These are phyloP conservation scores for Colletotrichum filicis DNA, from an alignment of 2,329 filamentous ascomycete species.

Conservation along the genomic window DNA sequence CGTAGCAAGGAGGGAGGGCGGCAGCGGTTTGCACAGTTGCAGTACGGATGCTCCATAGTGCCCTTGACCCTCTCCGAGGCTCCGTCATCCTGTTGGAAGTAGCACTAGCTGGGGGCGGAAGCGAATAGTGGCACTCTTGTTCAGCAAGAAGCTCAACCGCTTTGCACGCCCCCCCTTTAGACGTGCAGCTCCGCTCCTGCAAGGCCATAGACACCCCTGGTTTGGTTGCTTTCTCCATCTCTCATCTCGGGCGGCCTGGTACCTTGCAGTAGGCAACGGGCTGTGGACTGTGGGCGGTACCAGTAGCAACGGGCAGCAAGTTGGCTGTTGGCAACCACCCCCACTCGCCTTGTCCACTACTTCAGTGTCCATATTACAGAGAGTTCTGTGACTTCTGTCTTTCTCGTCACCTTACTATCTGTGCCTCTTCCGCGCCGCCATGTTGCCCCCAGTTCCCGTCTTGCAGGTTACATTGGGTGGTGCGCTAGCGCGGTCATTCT, in stretches of 20 bases:
- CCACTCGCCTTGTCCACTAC: background rate
- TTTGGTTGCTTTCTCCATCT: conserved; percentile 13
- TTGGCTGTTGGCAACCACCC: background rate
- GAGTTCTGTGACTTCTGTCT: too few species aligned
- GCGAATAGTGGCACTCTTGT: conserved; percentile 9
- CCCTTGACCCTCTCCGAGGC: conserved; percentile 1
- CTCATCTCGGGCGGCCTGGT: conserved; percentile 28
- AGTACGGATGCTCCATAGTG: background rate
- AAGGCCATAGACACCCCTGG: conserved; percentile 13
- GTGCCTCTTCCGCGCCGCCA: background rate
- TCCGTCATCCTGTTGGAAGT: conserved; percentile 1
- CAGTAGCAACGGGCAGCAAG: background rate
- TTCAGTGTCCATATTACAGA: too few species aligned
- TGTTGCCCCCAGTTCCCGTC: conserved; percentile 22
- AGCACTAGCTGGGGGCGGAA: conserved; percentile 7
- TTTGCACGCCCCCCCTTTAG: conserved; percentile 28
- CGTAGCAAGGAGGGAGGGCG: background rate
- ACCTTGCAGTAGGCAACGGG: conserved; percentile 1
- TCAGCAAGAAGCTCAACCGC: conserved; percentile 3
- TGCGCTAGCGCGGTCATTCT: conserved; percentile 27
- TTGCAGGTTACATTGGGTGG: conserved; percentile 29
- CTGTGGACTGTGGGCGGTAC: background rate
- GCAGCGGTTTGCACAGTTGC: background rate
- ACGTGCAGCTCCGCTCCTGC: conserved; percentile 33
- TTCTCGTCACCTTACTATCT: background rate